Evolutionary conservation across 2,329 filamentous ascomycete species (phyloP).

Genomic region (Ceratocystis ficicola): DNA sequence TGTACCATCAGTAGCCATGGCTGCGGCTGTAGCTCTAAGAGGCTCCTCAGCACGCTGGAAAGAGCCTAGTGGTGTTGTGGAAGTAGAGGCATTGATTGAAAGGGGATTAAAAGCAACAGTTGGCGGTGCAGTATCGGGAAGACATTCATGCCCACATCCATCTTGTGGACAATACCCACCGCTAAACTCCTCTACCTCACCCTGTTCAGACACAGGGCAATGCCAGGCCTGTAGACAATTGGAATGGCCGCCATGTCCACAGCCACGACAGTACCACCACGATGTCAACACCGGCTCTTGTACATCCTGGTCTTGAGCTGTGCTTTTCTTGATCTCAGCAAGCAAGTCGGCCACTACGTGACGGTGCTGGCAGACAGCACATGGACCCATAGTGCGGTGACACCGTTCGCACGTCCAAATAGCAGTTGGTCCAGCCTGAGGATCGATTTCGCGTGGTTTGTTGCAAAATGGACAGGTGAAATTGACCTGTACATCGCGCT

Average conservation of each 20-base stretch:
- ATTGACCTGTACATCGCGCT: constrained; percentile 42
- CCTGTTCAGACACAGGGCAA: constrained; percentile 21
- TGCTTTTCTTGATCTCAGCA: constrained; percentile 25
- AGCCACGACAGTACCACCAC: constrained; percentile 54
- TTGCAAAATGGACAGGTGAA: constrained; percentile 45
- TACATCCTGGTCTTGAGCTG: constrained; percentile 19
- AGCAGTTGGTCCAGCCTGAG: constrained; percentile 31
- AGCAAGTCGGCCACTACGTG: constrained; percentile 34
- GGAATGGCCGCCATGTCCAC: constrained; percentile 50
- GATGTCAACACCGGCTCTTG: constrained; percentile 30
- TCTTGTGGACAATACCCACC: constrained; percentile 53
- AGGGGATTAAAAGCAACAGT: neutral
- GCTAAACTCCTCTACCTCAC: constrained; percentile 29
- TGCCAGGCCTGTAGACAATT: constrained; percentile 51
- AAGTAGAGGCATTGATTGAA: constrained; percentile 12
- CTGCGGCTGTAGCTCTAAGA: neutral
- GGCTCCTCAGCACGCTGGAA: neutral
- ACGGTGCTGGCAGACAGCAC: constrained; percentile 47
- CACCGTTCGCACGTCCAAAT: constrained; percentile 51
- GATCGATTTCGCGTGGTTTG: constrained; percentile 44
- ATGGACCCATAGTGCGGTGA: constrained; percentile 40
- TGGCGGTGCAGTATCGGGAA: constrained; percentile 35
- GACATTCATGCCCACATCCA: constrained; percentile 51
- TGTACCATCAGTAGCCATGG: neutral
- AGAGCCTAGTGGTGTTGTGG: constrained; percentile 24